Evolutionary conservation across 148 eudicot species (phyloP).

Genomic region (Pouteria glomerata): DNA sequence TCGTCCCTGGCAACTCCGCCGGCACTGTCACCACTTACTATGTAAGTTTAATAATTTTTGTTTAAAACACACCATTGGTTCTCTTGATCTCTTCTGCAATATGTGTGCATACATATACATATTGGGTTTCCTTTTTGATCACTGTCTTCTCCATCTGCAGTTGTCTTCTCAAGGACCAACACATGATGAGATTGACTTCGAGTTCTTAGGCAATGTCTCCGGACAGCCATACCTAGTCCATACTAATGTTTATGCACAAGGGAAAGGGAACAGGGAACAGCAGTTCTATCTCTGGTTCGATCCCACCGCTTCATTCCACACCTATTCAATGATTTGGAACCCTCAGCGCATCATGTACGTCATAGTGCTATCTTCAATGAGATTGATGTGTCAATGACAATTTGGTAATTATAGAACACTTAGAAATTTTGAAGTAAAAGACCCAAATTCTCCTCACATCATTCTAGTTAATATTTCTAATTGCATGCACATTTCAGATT

Average conservation of each 20-base stretch:
- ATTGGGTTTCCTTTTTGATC: too few species aligned
- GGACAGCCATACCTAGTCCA: conserved; percentile 7
- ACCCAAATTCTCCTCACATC: too few species aligned
- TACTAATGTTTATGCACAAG: conserved; percentile 3
- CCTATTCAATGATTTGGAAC: conserved; percentile 11
- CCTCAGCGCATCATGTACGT: not conserved
- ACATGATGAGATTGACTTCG: conserved; percentile 13
- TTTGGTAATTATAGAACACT: too few species aligned
- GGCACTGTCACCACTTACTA: too few species aligned
- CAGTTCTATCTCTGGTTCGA: conserved; percentile 15
- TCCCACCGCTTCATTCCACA: conserved; percentile 4
- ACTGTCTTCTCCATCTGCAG: too few species aligned
- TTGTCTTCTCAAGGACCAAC: conserved; percentile 6
- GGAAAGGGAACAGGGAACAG: conserved; percentile 8
- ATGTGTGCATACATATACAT: too few species aligned
- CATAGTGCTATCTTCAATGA: not conserved
- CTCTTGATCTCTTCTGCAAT: too few species aligned
- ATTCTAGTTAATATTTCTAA: too few species aligned
- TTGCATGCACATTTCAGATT: not conserved
- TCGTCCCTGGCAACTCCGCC: too few species aligned
- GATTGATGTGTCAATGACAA: too few species aligned
- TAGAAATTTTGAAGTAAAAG: too few species aligned
- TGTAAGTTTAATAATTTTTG: not conserved
- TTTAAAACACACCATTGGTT: too few species aligned
- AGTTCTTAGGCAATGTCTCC: conserved; percentile 4